Percentiles rank a stretch among this genome's conserved stretches.
phyloP scores from a whole-genome alignment of 305 asterid species.

The Withania somnifera region DNA sequence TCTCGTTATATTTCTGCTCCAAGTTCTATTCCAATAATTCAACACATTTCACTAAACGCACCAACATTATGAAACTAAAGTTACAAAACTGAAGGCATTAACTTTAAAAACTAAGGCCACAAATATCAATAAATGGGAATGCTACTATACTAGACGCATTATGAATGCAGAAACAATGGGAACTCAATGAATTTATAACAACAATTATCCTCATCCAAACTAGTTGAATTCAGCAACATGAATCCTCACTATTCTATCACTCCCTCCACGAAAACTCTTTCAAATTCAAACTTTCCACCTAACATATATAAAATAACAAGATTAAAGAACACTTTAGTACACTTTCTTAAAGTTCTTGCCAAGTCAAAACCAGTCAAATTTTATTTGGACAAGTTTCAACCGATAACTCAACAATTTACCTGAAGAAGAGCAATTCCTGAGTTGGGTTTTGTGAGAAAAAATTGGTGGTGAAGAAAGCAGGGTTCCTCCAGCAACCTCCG shows the following conservation, averaged over 20 bases:
- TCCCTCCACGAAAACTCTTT: no score
- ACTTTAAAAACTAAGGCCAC: background rate
- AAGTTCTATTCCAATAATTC: background rate
- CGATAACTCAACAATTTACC: constrained; percentile 16
- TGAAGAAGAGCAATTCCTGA: constrained; percentile 38
- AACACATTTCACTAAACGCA: background rate
- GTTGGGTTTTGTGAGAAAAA: constrained; percentile 39
- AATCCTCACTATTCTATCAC: background rate
- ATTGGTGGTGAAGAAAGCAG: constrained; percentile 58
- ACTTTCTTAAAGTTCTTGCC: no score
- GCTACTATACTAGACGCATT: background rate
- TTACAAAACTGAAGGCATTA: background rate
- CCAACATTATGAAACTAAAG: background rate
- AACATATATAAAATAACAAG: no score
- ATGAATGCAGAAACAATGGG: background rate
- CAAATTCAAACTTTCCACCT: no score
- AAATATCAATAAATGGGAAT: background rate
- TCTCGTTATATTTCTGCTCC: background rate
- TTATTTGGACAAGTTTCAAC: background rate
- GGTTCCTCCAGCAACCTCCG: constrained; percentile 71
- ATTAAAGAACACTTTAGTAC: no score
- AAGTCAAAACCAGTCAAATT: background rate
- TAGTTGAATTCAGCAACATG: background rate
- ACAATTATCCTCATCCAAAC: background rate
- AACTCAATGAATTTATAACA: background rate